Conservation (phyloP, 345 rosid species). For the Cardamine resedifolia region DNA sequence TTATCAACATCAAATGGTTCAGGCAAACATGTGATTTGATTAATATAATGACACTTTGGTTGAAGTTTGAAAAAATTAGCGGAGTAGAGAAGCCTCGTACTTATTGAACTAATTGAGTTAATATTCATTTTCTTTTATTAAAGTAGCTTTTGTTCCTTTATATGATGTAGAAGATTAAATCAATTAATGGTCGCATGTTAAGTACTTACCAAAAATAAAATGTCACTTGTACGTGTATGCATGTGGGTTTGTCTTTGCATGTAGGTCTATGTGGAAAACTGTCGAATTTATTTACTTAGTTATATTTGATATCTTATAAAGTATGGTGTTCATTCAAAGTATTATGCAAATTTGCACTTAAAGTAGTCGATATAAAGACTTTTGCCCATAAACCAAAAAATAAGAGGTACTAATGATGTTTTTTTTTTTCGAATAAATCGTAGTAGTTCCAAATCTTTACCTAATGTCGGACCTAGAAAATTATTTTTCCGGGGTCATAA, state of each 20-base stretch:
- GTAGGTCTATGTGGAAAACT: neutral
- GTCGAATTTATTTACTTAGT: neutral
- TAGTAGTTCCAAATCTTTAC: too few species aligned
- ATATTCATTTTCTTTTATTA: neutral
- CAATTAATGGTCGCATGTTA: neutral
- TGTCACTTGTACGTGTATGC: conserved; percentile 7
- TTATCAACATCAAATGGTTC: neutral
- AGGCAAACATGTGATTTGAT: conserved; percentile 7
- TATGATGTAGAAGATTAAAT: neutral
- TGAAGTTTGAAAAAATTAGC: conserved; percentile 17
- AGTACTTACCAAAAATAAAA: neutral
- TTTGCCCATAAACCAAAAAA: too few species aligned
- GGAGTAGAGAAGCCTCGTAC: neutral
- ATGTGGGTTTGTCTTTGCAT: conserved; percentile 16
- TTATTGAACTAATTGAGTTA: neutral
- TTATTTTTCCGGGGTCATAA: too few species aligned
- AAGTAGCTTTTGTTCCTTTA: conserved; percentile 1
- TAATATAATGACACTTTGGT: neutral
- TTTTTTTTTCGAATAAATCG: too few species aligned
- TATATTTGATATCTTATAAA: neutral
- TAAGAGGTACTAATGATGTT: too few species aligned
- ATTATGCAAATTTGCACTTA: neutral
- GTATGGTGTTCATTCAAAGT: neutral
- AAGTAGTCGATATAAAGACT: too few species aligned
- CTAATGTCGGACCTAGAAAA: too few species aligned